phyloP scores from a whole-genome alignment of 1,284 basidiomycete genomes.

The Pseudozyma thailandica region DNA sequence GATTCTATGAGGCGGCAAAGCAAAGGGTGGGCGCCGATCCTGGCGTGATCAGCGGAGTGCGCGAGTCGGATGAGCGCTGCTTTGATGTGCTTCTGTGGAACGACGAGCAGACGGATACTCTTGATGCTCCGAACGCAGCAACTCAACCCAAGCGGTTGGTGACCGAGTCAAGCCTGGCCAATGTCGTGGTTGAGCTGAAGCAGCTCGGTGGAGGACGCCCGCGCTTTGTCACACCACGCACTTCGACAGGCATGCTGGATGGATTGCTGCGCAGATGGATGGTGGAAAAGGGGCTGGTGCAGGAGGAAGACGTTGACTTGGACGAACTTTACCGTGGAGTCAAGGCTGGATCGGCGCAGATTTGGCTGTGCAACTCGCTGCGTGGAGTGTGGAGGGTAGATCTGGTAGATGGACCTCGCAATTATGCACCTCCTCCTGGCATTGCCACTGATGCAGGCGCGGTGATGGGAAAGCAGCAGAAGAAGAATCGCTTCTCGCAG shows the following conservation, averaged over 20 bases:
- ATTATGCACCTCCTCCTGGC: not conserved
- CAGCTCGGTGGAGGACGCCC: constrained; percentile 8
- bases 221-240: constrained; percentile 39
- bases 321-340: constrained; percentile 19
- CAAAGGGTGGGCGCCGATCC: constrained; percentile 33
- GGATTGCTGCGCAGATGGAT: constrained; percentile 42
- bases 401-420: constrained; percentile 12
- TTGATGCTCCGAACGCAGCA: constrained; percentile 1
- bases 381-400: constrained; percentile 42
- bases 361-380: constrained; percentile 51
- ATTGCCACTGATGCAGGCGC: not conserved
- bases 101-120: constrained; percentile 29
- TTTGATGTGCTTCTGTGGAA: constrained; percentile 51
- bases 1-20: constrained; percentile 48
- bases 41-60: constrained; percentile 38
- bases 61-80: constrained; percentile 31
- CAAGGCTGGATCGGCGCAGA: constrained; percentile 10
- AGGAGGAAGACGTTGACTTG: constrained; percentile 27
- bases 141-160: constrained; percentile 13
- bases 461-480: constrained; percentile 1
- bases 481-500: constrained; percentile 33
- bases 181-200: constrained; percentile 34
- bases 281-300: constrained; percentile 30
- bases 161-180: constrained; percentile 47
- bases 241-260: constrained; percentile 39